A percentile compares a stretch with the other conserved stretches of the same genome.
Evolutionary conservation across 192 early-diverging fungal species (phyloP).

Genomic region (Backusella australiensis): DNA sequence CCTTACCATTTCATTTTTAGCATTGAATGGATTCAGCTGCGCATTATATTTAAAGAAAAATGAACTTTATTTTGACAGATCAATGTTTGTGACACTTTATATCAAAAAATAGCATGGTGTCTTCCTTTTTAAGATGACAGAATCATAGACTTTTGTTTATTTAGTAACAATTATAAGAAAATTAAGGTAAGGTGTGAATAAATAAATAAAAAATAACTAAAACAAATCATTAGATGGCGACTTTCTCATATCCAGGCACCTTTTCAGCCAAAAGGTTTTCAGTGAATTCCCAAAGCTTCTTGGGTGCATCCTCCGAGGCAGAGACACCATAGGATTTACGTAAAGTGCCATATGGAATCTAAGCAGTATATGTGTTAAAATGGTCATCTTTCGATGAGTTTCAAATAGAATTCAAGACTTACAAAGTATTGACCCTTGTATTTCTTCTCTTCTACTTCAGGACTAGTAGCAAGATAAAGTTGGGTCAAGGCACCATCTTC

Average conservation of each 20-base stretch:
- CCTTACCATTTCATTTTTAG: neutral
- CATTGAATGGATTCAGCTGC: neutral
- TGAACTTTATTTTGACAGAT: neutral
- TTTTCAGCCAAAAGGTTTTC: constrained; percentile 34
- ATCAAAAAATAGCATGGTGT: neutral
- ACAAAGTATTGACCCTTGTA: constrained; percentile 39
- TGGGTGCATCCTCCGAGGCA: constrained; percentile 1
- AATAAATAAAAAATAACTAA: neutral
- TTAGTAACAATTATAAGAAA: neutral
- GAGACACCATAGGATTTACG: neutral
- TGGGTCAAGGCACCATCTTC: constrained; percentile 49
- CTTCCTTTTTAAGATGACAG: neutral
- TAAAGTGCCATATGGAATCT: constrained; percentile 10
- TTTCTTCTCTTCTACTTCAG: constrained; percentile 49
- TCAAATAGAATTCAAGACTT: neutral
- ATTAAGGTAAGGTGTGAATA: neutral
- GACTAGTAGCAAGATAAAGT: constrained; percentile 49
- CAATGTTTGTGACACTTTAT: neutral
- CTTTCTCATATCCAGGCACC: constrained; percentile 23
- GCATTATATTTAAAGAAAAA: neutral
- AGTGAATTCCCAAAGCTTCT: constrained; percentile 30
- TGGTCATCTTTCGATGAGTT: neutral
- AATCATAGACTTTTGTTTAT: neutral
- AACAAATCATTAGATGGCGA: neutral
- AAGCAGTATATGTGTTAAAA: neutral